phyloP scores from a whole-genome alignment of 768 basidiomycete genomes.

The Auriscalpium microsporum region DNA sequence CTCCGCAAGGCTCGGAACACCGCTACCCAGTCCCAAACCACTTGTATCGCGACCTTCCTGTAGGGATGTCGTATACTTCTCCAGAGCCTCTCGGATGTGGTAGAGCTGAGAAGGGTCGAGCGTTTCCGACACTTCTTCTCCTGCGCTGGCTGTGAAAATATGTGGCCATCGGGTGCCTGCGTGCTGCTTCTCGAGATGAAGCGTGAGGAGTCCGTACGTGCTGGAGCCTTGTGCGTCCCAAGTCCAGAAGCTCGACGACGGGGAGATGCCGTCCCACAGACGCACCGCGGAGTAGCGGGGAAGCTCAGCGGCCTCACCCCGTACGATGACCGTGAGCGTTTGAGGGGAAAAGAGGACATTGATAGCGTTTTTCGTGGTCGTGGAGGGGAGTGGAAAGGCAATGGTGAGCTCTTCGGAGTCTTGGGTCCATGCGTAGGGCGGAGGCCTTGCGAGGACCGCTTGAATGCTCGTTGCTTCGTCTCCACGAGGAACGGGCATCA shows the following conservation, averaged over 20 bases:
- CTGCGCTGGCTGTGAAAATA: constrained; percentile 57
- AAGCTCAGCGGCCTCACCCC: constrained; percentile 28
- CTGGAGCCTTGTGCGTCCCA: constrained; percentile 75
- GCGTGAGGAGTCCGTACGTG: constrained; percentile 59
- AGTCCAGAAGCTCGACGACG: constrained; percentile 85
- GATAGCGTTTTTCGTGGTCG: constrained; percentile 54
- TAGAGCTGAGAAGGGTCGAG: constrained; percentile 78
- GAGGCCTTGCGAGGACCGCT: constrained; percentile 40
- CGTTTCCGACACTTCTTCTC: constrained; percentile 70
- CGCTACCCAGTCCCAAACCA: constrained; percentile 51
- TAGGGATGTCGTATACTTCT: constrained; percentile 74
- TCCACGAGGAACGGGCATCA: constrained; percentile 58
- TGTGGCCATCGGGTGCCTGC: constrained; percentile 82
- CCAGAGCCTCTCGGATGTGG: constrained; percentile 69
- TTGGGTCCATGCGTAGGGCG: constrained; percentile 92
- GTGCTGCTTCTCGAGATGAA: constrained; percentile 83
- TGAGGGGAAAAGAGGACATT: constrained; percentile 56
- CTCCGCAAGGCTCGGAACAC: constrained; percentile 67
- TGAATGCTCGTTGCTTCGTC: constrained; percentile 42
- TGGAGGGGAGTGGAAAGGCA: constrained; percentile 74
- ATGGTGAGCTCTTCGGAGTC: constrained; percentile 75
- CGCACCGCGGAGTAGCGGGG: constrained; percentile 54
- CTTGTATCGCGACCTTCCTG: constrained; percentile 49
- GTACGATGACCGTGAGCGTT: constrained; percentile 58
- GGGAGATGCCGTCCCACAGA: constrained; percentile 75